Conservation (phyloP, 371 early-diverging fungal species). For the Nosema muscidifuracis region DNA sequence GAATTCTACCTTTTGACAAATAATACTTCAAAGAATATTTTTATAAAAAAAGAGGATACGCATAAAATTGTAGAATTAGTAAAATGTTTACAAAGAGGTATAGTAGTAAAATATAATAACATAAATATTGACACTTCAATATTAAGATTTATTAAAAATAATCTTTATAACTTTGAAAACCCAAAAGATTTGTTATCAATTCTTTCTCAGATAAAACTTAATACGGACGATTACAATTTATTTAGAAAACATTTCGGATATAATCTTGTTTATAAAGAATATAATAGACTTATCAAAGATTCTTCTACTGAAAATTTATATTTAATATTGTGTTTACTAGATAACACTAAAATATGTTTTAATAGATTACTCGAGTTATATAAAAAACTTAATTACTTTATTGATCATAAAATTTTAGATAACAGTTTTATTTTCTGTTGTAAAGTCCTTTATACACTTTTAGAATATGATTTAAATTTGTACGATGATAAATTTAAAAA, state of each 20-base stretch:
- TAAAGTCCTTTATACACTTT: constrained; percentile 2
- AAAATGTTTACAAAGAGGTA: background rate
- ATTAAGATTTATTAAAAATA: background rate
- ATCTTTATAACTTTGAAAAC: background rate
- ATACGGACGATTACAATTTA: constrained; percentile 25
- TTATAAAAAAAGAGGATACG: background rate
- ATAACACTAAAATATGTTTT: constrained; percentile 49
- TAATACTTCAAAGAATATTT: background rate
- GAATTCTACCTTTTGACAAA: background rate
- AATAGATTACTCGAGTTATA: constrained; percentile 41
- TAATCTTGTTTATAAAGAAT: constrained; percentile 43
- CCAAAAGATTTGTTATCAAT: background rate
- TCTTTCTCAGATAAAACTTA: background rate
- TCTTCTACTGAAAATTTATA: constrained; percentile 30
- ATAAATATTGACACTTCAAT: background rate
- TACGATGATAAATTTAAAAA: constrained; percentile 28
- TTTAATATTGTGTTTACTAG: constrained; percentile 34
- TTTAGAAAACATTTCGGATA: constrained; percentile 51
- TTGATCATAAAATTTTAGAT: constrained; percentile 45
- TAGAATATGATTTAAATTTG: constrained; percentile 7
- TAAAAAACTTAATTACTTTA: constrained; percentile 38
- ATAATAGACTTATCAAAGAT: constrained; percentile 37
- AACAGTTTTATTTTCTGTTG: constrained; percentile 51
- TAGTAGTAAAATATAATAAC: background rate
- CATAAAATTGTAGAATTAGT: background rate